Percentiles rank a stretch among this genome's conserved stretches.
Evolutionary conservation across 495 filamentous ascomycete species (phyloP).

Genomic region (Xylaria curta): DNA sequence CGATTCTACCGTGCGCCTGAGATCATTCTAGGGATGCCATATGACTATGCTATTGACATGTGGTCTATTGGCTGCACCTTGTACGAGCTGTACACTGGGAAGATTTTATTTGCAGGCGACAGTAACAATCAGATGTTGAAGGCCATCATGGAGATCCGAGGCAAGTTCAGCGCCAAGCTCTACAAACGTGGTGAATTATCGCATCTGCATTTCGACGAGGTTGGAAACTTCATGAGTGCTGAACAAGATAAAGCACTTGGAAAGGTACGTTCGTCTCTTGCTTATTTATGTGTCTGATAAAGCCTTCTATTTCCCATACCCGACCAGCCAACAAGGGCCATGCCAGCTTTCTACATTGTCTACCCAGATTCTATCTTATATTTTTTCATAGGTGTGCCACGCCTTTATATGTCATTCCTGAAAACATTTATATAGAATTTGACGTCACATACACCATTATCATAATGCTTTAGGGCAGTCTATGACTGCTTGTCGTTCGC

Average conservation of each 20-base stretch:
- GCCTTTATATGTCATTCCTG: not conserved
- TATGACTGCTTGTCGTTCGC: not conserved
- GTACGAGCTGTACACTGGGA: constrained; percentile 96
- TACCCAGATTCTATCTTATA: not conserved
- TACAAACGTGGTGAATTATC: constrained; percentile 78
- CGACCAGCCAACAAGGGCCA: not conserved
- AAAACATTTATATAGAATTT: not conserved
- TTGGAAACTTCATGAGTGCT: constrained; percentile 82
- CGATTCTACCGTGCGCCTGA: constrained; percentile 97
- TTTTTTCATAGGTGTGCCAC: not conserved
- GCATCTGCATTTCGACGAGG: constrained; percentile 82
- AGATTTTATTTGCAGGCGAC: constrained; percentile 92
- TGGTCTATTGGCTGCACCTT: constrained; percentile 98
- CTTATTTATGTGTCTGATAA: not conserved
- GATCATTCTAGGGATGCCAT: constrained; percentile 93
- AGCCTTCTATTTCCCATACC: not conserved
- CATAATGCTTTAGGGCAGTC: not conserved
- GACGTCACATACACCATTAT: not conserved
- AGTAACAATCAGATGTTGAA: constrained; percentile 98
- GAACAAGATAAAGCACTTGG: constrained; percentile 87
- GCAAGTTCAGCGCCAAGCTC: constrained; percentile 87
- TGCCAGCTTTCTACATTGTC: not conserved
- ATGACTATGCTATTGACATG: constrained; percentile 93
- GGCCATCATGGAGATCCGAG: constrained; percentile 93
- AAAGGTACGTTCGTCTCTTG: constrained; percentile 56